Conservation (phyloP, 2,329 filamentous ascomycete genomes). For the Aspergillus tubingensis region DNA sequence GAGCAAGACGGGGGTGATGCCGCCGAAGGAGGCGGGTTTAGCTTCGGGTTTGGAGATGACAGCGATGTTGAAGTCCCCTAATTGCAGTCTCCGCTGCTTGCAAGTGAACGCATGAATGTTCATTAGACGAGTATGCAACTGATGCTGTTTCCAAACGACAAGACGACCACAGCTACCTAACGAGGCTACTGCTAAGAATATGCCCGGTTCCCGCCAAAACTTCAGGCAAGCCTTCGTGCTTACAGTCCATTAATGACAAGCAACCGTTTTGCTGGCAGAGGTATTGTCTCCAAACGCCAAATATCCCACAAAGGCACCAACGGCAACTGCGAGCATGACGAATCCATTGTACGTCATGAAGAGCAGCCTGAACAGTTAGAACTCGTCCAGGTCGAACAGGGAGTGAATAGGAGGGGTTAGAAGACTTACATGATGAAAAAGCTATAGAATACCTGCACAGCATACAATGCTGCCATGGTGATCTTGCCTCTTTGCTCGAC, state of each 20-base stretch:
- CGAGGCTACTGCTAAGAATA: not conserved
- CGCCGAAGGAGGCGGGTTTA: constrained; percentile 53
- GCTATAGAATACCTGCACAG: constrained; percentile 93
- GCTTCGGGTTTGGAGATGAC: constrained; percentile 65
- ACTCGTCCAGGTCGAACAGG: not conserved
- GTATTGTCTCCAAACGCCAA: constrained; percentile 73
- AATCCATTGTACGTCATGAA: constrained; percentile 99
- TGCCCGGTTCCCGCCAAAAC: not conserved
- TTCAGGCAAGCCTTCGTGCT: not conserved
- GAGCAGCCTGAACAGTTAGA: constrained; percentile 66
- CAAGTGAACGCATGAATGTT: constrained; percentile 3
- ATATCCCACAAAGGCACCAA: constrained; percentile 89
- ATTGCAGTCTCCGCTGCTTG: constrained; percentile 11
- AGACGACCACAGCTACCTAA: not conserved
- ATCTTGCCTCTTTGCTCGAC: constrained; percentile 70
- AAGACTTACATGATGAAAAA: constrained; percentile 96
- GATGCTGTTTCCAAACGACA: constrained; percentile 1
- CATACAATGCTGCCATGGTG: constrained; percentile 82
- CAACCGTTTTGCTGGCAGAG: constrained; percentile 77
- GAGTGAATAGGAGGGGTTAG: not conserved
- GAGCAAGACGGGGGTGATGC: constrained; percentile 32
- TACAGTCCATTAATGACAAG: constrained; percentile 69
- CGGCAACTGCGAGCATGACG: constrained; percentile 88
- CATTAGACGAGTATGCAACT: constrained; percentile 3
- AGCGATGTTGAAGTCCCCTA: constrained; percentile 55